Evolutionary conservation across 1,284 basidiomycete species (phyloP).

Genomic region (Grifola frondosa): DNA sequence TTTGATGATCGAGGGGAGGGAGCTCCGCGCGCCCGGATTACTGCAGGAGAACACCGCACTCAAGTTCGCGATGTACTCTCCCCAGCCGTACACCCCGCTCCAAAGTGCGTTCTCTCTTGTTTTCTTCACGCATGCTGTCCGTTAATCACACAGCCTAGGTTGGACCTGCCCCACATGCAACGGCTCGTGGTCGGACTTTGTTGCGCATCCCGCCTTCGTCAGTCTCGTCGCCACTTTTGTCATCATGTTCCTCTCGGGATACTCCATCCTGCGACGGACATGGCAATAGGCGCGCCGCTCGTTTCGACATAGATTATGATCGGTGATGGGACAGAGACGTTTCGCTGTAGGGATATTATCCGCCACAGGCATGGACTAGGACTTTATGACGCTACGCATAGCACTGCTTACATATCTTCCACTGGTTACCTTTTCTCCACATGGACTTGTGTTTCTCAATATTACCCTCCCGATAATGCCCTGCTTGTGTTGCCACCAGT

Average conservation of each 20-base stretch:
- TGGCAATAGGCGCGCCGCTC: constrained; percentile 15
- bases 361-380: constrained; percentile 14
- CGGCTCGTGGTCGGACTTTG: constrained; percentile 45
- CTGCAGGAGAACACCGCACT: constrained; percentile 70
- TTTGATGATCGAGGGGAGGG: constrained; percentile 77
- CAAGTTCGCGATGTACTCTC: constrained; percentile 85
- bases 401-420: constrained; percentile 15
- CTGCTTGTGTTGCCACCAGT: too few species aligned
- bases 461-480: too few species aligned
- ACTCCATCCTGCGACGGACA: constrained; percentile 53
- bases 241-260: constrained; percentile 73
- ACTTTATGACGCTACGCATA: constrained; percentile 20
- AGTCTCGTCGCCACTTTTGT: constrained; percentile 67
- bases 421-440: constrained; percentile 11
- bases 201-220: constrained; percentile 63
- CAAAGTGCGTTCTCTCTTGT: constrained; percentile 50
- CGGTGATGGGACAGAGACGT: background rate
- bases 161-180: constrained; percentile 79
- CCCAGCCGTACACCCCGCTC: constrained; percentile 73
- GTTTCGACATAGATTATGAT: background rate
- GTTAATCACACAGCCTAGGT: constrained; percentile 41
- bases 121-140: constrained; percentile 5
- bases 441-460: constrained; percentile 9
- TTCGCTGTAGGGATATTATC: constrained; percentile 4
- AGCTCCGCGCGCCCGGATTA: constrained; percentile 61